Conservation (phyloP, 2,329 filamentous ascomycete genomes). For the Calonectria montana region DNA sequence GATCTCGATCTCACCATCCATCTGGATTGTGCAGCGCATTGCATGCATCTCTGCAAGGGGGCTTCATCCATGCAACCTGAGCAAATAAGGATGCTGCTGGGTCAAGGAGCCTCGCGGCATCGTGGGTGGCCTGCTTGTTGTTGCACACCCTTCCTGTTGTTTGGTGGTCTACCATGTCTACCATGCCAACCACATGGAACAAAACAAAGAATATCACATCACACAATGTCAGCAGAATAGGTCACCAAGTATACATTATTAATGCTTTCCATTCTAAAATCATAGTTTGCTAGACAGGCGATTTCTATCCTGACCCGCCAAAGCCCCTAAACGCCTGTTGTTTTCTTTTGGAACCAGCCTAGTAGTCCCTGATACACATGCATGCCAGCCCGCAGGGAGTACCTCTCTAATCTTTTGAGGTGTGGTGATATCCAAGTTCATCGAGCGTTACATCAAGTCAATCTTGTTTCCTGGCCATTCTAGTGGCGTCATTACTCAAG, state of each 20-base stretch:
- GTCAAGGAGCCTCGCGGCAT: background rate
- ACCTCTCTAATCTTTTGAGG: background rate
- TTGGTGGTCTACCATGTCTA: too few species aligned
- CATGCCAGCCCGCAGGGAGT: slow-evolving; percentile 5
- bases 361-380: slow-evolving; percentile 14
- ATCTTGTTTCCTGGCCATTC: background rate
- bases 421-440: background rate
- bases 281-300: background rate
- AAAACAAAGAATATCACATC: background rate
- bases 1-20: background rate
- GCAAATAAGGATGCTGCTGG: background rate
- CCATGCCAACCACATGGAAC: too few species aligned
- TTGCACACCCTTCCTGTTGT: too few species aligned
- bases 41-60: background rate
- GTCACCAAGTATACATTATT: slow-evolving; percentile 15
- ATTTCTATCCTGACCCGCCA: background rate
- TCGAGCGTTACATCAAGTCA: background rate
- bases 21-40: background rate
- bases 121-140: too few species aligned
- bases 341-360: slow-evolving; percentile 6
- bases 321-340: slow-evolving; percentile 14
- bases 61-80: background rate
- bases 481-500: background rate
- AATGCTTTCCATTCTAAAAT: slow-evolving; percentile 2
- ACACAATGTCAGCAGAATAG: background rate